Percentiles rank a stretch among this genome's conserved stretches.
Evolutionary conservation across 345 rosid genomes (phyloP).

Genomic region (Gossypium ekmanianum): DNA sequence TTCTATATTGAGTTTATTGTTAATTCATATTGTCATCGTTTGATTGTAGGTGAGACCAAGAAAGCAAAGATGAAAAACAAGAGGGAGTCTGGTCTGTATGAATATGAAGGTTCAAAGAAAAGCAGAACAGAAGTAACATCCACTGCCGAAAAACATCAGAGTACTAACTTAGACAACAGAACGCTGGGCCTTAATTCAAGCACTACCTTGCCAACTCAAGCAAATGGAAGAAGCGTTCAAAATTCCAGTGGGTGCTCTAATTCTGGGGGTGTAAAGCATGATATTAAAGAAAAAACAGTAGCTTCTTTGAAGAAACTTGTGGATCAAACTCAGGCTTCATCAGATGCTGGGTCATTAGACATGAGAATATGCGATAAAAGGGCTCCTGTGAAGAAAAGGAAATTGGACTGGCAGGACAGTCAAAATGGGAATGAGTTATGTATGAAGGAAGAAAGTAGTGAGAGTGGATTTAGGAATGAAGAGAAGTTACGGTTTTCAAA

Average conservation of each 20-base stretch:
- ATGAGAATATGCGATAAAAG: conserved; percentile 27
- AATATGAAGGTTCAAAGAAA: conserved; percentile 37
- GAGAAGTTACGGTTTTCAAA: conserved; percentile 32
- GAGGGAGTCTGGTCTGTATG: conserved; percentile 39
- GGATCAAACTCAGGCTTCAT: conserved; percentile 35
- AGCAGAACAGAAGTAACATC: conserved; percentile 31
- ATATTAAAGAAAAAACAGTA: conserved; percentile 27
- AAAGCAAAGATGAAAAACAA: conserved; percentile 39
- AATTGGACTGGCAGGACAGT: conserved; percentile 30
- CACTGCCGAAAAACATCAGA: conserved; percentile 16
- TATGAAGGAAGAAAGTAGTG: conserved; percentile 38
- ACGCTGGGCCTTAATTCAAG: conserved; percentile 25
- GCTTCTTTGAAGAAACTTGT: conserved; percentile 34
- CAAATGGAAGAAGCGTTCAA: conserved; percentile 23
- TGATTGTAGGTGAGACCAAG: conserved; percentile 33
- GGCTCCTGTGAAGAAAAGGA: conserved; percentile 40
- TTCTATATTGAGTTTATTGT: conserved; percentile 1
- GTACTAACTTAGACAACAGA: conserved; percentile 17
- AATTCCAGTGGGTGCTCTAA: conserved; percentile 21
- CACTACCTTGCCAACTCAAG: conserved; percentile 21
- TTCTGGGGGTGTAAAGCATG: conserved; percentile 35
- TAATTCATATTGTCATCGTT: conserved; percentile 19
- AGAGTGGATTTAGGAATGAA: conserved; percentile 28
- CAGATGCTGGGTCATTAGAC: conserved; percentile 41
- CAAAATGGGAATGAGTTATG: conserved; percentile 26